Percentiles rank a stretch among this genome's conserved stretches.
phyloP scores from a whole-genome alignment of 140 eudicot species.

The Flaveria floridana region DNA sequence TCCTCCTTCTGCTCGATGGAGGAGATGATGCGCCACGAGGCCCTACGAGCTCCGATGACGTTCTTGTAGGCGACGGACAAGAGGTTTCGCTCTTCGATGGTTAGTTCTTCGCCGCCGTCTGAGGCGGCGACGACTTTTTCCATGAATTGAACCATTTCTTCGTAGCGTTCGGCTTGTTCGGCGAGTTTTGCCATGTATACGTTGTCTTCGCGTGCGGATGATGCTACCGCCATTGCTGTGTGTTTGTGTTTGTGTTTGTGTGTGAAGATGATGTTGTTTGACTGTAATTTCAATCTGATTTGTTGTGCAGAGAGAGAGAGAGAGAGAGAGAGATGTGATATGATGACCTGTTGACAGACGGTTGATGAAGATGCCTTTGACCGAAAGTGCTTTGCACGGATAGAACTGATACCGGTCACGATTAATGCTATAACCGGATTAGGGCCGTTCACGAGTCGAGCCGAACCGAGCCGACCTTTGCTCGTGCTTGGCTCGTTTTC shows the following conservation, averaged over 20 bases:
- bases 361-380: too few species aligned
- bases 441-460: too few species aligned
- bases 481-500: too few species aligned
- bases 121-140: conserved; percentile 24
- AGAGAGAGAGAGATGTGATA: too few species aligned
- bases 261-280: too few species aligned
- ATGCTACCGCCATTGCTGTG: background rate
- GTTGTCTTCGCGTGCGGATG: conserved; percentile 12
- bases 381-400: too few species aligned
- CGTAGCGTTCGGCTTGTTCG: conserved; percentile 31
- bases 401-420: too few species aligned
- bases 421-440: too few species aligned
- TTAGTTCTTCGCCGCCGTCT: conserved; percentile 23
- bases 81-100: conserved; percentile 37
- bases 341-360: too few species aligned
- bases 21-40: conserved; percentile 34
- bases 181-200: conserved; percentile 27
- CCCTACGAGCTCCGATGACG: conserved; percentile 33
- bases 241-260: background rate
- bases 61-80: conserved; percentile 37
- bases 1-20: conserved; percentile 38
- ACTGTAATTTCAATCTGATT: too few species aligned
- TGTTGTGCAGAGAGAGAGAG: too few species aligned
- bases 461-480: too few species aligned
- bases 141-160: conserved; percentile 32